Percentiles rank a stretch among this genome's conserved stretches.
These are phyloP conservation scores for Didymellaceae sp. DNA, from an alignment of 2,329 filamentous ascomycete genomes.

Conservation along the genomic window DNA sequence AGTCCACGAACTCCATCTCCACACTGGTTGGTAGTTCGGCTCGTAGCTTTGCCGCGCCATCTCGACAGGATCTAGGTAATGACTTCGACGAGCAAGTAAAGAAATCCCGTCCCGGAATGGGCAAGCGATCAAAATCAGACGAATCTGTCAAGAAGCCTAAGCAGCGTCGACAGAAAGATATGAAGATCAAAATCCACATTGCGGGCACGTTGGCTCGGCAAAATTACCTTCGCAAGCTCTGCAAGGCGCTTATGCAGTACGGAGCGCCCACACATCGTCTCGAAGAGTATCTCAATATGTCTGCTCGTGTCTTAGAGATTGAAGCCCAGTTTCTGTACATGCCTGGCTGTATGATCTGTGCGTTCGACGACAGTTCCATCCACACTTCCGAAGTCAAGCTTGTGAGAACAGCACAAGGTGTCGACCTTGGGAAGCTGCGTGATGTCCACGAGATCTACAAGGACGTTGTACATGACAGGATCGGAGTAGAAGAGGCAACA, in stretches of 20 bases:
- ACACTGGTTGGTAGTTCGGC: conserved; percentile 54
- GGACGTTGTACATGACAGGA: conserved; percentile 78
- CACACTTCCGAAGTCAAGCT: conserved; percentile 84
- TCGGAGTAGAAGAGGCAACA: conserved; percentile 74
- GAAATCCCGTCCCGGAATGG: conserved; percentile 46
- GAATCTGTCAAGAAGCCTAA: conserved; percentile 46
- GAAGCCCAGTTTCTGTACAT: conserved; percentile 90
- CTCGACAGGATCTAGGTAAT: conserved; percentile 50
- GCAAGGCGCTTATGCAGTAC: conserved; percentile 85
- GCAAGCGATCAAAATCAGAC: conserved; percentile 46
- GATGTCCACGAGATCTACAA: conserved; percentile 82
- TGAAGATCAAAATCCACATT: conserved; percentile 66
- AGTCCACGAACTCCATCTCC: conserved; percentile 52
- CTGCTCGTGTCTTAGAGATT: conserved; percentile 84
- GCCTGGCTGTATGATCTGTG: conserved; percentile 92
- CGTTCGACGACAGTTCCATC: conserved; percentile 76
- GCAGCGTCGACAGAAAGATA: conserved; percentile 56
- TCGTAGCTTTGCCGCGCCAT: conserved; percentile 50
- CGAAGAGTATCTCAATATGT: conserved; percentile 92
- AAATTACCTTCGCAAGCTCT: conserved; percentile 82
- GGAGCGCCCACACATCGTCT: conserved; percentile 90
- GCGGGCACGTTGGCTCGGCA: conserved; percentile 78
- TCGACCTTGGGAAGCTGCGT: conserved; percentile 75
- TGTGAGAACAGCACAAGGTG: conserved; percentile 70
- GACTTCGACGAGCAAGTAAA: conserved; percentile 52